Evolutionary conservation across 495 filamentous ascomycete species (phyloP), one percentile per base, ranked within the genome.

Genomic region (Tuber brumale): DNA sequence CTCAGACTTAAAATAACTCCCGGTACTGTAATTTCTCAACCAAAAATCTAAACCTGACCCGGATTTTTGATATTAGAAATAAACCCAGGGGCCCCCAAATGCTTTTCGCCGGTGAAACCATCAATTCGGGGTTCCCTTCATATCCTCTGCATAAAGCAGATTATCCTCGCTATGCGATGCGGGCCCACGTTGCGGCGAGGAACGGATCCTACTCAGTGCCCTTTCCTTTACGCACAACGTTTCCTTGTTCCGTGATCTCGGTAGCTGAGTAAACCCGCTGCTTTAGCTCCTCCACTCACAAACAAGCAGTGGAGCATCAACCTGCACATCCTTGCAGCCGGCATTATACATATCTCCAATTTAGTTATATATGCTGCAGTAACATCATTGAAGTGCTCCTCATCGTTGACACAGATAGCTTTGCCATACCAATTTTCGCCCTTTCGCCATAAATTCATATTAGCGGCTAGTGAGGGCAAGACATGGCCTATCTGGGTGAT

Each of bases 181-280:
- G 83, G 94, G 94, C 16, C 92, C 92, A 84, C 92, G 94, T 86
- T 94, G 92, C 0, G 92, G 92, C 83, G 89, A 92, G 69, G 94
- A 88, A 77, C 87, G 88, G 57, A 93, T 85, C 77, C 91, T 89
- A 83, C 90, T 88, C 35, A 94, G 84, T 0, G 91, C 91, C 82
- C 91, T 88, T 81, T 91, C 88, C 41, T 88, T 85, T 85, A 87
- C 83, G n/a, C n/a, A 91, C 85, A 51, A 87, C 87, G 71, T 87
- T 89, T 0, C 92, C 92, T 83, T 91, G 86, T 3, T 91, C 91
- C n/a, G 94, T 88, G 80, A 90, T 89, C 70, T 90, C 87, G 43
- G 92, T 92, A 0, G 92, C 92, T 73, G 89, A 87, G 74, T 88
- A 86, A 12, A 94, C 88, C 14, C 90, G 85, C 76, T 85, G 85